Conservation (phyloP, 1,139 yeast species). For the Blastobotrys aristatus region DNA sequence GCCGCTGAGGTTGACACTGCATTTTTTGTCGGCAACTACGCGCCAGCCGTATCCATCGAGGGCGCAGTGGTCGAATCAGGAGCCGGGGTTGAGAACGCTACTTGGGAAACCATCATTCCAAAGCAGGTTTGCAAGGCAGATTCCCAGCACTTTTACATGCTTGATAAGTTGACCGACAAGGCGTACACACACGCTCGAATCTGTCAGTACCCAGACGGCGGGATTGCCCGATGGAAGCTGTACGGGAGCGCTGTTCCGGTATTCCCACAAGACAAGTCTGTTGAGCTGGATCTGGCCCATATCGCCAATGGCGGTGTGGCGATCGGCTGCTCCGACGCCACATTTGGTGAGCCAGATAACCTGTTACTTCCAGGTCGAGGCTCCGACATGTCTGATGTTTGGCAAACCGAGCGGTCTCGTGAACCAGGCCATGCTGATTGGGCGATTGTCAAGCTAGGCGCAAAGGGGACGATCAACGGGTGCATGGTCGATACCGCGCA, state of each 20-base stretch:
- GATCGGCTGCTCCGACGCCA: constrained; percentile 77
- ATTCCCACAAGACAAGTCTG: constrained; percentile 43
- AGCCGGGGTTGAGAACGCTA: constrained; percentile 32
- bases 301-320: constrained; percentile 89
- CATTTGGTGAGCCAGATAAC: constrained; percentile 87
- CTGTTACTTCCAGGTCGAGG: constrained; percentile 89
- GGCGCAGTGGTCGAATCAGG: constrained; percentile 46
- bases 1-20: constrained; percentile 93
- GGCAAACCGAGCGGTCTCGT: constrained; percentile 93
- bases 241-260: constrained; percentile 77
- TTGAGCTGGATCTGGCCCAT: constrained; percentile 67
- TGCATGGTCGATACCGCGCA: constrained; percentile 85
- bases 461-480: constrained; percentile 45
- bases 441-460: constrained; percentile 78
- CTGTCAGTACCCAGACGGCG: constrained; percentile 93
- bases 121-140: constrained; percentile 82
- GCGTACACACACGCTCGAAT: constrained; percentile 75
- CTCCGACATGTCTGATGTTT: constrained; percentile 92
- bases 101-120: constrained; percentile 67
- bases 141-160: constrained; percentile 70
- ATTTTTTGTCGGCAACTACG: constrained; percentile 89
- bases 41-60: constrained; percentile 83
- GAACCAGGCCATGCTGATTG: constrained; percentile 78
- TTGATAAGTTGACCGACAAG: constrained; percentile 44
- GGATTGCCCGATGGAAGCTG: constrained; percentile 87